Percentiles rank a stretch among this genome's conserved stretches.
phyloP scores from a whole-genome alignment of 805 yeast genomes.

The Cyberlindnera mycetangii region DNA sequence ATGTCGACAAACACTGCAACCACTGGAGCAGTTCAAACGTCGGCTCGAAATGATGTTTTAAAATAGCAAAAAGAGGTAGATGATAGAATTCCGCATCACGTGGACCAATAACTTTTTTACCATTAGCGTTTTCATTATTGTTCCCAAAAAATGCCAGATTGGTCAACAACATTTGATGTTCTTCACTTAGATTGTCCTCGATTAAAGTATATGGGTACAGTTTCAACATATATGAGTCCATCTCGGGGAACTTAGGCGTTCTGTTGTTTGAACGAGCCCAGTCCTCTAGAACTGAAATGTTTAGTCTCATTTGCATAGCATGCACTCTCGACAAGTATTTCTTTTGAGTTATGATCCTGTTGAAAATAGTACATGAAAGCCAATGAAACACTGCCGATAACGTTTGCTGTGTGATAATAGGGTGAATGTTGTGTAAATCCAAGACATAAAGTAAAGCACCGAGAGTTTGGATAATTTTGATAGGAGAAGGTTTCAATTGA shows the following conservation, averaged over 20 bases:
- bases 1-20: slow-evolving; percentile 79
- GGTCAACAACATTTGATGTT: background rate
- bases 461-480: slow-evolving; percentile 77
- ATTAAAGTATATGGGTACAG: slow-evolving; percentile 36
- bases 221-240: slow-evolving; percentile 37
- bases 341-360: slow-evolving; percentile 62
- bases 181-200: slow-evolving; percentile 24
- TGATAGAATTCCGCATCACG: slow-evolving; percentile 57
- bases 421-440: slow-evolving; percentile 77
- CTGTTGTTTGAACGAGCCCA: slow-evolving; percentile 63
- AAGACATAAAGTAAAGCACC: slow-evolving; percentile 87
- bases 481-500: slow-evolving; percentile 86
- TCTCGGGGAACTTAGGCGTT: slow-evolving; percentile 31
- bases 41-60: slow-evolving; percentile 67
- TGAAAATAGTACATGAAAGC: slow-evolving; percentile 71
- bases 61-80: slow-evolving; percentile 59
- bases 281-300: slow-evolving; percentile 83
- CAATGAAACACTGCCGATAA: slow-evolving; percentile 76
- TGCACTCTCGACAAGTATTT: slow-evolving; percentile 74
- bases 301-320: slow-evolving; percentile 87
- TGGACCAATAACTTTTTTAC: slow-evolving; percentile 34
- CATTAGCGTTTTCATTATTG: slow-evolving; percentile 12
- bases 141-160: slow-evolving; percentile 18
- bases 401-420: slow-evolving; percentile 73
- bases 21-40: slow-evolving; percentile 81